Conservation (phyloP, 192 early-diverging fungal genomes). For the Chytriomyces confervae region DNA sequence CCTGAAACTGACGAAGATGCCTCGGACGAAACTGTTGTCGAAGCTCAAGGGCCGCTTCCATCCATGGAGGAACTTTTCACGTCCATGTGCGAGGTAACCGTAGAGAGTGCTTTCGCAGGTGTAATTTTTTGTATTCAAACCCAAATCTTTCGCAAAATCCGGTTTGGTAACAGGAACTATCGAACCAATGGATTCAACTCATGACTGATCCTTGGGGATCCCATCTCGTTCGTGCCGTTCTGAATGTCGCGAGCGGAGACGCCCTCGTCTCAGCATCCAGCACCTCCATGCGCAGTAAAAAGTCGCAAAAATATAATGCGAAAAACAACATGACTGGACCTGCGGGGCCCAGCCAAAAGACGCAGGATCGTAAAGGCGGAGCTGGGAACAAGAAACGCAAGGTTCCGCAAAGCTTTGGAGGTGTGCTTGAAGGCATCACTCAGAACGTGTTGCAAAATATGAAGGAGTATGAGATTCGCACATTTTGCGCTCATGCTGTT, state of each 20-base stretch:
- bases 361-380: slow-evolving; percentile 7
- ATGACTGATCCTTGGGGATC: slow-evolving; percentile 79
- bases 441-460: slow-evolving; percentile 43
- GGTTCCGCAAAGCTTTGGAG: slow-evolving; percentile 71
- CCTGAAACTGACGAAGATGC: slow-evolving; percentile 36
- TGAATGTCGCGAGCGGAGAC: slow-evolving; percentile 73
- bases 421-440: slow-evolving; percentile 59
- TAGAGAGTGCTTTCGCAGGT: not conserved
- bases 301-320: slow-evolving; percentile 61
- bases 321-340: slow-evolving; percentile 41
- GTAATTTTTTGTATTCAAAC: no score
- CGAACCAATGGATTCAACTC: slow-evolving; percentile 49
- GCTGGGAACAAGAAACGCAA: slow-evolving; percentile 33
- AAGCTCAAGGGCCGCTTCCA: slow-evolving; percentile 57
- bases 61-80: slow-evolving; percentile 71
- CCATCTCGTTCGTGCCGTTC: slow-evolving; percentile 73
- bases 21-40: slow-evolving; percentile 23
- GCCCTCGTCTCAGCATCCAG: slow-evolving; percentile 52
- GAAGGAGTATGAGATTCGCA: slow-evolving; percentile 59
- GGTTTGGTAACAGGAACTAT: not conserved
- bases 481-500: slow-evolving; percentile 66
- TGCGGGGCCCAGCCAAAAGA: slow-evolving; percentile 6
- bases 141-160: no score
- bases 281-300: slow-evolving; percentile 73
- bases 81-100: slow-evolving; percentile 61